Evolutionary conservation across 2,329 filamentous ascomycete genomes (phyloP).

Genomic region (Aspergillus flavus): DNA sequence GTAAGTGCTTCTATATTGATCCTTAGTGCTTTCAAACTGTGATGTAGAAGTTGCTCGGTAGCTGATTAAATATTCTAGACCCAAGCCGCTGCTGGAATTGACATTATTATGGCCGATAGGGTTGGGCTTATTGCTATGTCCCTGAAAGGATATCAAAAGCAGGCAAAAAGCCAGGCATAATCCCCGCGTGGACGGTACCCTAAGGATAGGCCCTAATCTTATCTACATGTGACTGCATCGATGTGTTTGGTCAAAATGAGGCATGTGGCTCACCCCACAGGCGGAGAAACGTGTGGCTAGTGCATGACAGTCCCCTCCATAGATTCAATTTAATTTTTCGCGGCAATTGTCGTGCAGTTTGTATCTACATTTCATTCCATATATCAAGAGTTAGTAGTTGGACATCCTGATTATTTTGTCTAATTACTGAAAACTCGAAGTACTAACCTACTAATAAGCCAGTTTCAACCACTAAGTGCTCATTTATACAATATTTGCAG

Average conservation of each 20-base stretch:
- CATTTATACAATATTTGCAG: not conserved
- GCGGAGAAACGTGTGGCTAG: not conserved
- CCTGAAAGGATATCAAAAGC: not conserved
- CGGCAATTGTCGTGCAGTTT: not conserved
- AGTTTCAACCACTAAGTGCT: not conserved
- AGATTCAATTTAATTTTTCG: constrained; percentile 6
- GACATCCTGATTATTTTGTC: not conserved
- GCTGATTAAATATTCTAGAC: constrained; percentile 8
- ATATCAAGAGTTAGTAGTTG: not conserved
- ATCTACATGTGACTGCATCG: not conserved
- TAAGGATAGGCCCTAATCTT: not conserved
- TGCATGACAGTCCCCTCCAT: not conserved
- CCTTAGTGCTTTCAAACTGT: not conserved
- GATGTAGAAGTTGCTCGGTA: constrained; percentile 16
- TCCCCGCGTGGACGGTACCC: not conserved
- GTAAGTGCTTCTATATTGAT: constrained; percentile 1
- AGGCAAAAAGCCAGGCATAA: not conserved
- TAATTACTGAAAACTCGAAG: not conserved
- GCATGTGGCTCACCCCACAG: constrained; percentile 8
- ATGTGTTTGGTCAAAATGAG: not conserved
- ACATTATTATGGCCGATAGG: constrained; percentile 26
- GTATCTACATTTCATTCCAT: not conserved
- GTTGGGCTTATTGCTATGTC: constrained; percentile 22
- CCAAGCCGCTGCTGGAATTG: constrained; percentile 24
- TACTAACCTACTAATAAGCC: not conserved